Conservation (phyloP, 805 yeast genomes). For the Hanseniaspora clermontiae region DNA sequence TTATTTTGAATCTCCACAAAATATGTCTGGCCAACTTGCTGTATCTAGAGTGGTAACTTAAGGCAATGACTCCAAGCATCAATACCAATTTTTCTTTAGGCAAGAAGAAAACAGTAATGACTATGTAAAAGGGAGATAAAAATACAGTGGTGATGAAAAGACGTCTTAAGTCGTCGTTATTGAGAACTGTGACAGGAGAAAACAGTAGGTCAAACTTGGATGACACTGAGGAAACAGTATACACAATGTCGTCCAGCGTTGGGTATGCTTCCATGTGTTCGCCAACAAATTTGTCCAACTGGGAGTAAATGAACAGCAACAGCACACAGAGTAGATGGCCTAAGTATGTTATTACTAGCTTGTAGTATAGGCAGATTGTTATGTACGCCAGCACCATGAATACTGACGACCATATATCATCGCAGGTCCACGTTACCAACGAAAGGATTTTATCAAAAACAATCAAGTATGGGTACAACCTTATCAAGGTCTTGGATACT, state of each 20-base stretch:
- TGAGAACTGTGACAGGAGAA: slow-evolving; percentile 70
- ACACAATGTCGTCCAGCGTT: slow-evolving; percentile 76
- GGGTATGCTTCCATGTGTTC: slow-evolving; percentile 54
- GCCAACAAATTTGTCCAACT: slow-evolving; percentile 44
- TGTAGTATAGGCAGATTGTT: slow-evolving; percentile 61
- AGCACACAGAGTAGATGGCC: slow-evolving; percentile 69
- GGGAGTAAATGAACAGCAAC: slow-evolving; percentile 45
- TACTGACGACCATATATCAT: slow-evolving; percentile 64
- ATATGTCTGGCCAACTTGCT: slow-evolving; percentile 70
- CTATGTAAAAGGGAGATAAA: slow-evolving; percentile 71
- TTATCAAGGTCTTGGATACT: slow-evolving; percentile 68
- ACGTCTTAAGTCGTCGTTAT: slow-evolving; percentile 66
- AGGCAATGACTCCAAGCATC: slow-evolving; percentile 42
- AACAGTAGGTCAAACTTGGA: slow-evolving; percentile 65
- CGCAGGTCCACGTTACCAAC: slow-evolving; percentile 82
- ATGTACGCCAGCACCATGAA: slow-evolving; percentile 40
- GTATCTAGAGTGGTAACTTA: slow-evolving; percentile 81
- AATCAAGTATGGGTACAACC: slow-evolving; percentile 73
- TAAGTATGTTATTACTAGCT: slow-evolving; percentile 59
- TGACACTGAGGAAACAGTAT: slow-evolving; percentile 59
- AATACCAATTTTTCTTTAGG: slow-evolving; percentile 59
- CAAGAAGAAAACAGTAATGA: slow-evolving; percentile 52
- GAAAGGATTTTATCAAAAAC: slow-evolving; percentile 58
- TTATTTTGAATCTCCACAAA: slow-evolving; percentile 66
- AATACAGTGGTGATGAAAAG: slow-evolving; percentile 73